These are phyloP conservation scores for Cochlearia excelsa DNA, from an alignment of 345 rosid genomes.

Conservation along the genomic window DNA sequence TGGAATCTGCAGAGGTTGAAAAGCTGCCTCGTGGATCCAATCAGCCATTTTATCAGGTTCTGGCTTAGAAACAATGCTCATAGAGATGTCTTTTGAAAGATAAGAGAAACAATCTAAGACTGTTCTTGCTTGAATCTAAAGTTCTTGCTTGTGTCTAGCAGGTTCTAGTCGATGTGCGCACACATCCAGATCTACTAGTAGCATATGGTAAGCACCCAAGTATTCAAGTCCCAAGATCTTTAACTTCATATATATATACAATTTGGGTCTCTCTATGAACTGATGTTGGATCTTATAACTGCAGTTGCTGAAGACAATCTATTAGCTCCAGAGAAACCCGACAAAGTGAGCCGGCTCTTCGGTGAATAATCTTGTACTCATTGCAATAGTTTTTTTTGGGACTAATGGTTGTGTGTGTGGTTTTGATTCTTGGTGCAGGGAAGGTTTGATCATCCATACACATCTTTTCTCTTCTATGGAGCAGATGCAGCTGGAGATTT, in stretches of 20 bases:
- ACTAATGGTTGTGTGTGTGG: conserved; percentile 10
- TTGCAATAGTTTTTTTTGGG: neutral
- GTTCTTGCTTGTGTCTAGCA: conserved; percentile 34
- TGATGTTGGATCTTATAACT: conserved; percentile 24
- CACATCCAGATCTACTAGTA: conserved; percentile 71
- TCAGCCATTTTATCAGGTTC: conserved; percentile 98
- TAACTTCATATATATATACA: neutral
- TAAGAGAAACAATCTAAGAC: neutral
- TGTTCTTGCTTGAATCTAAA: neutral
- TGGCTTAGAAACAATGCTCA: neutral
- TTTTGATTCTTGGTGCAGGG: conserved; percentile 46
- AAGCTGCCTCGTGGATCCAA: conserved; percentile 67
- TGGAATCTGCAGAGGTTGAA: conserved; percentile 74
- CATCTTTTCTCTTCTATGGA: conserved; percentile 80
- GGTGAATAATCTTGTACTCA: conserved; percentile 3
- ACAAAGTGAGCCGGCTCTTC: conserved; percentile 45
- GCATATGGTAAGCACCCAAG: conserved; percentile 63
- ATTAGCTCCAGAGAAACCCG: conserved; percentile 60
- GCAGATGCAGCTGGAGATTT: conserved; percentile 81
- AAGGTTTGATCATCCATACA: conserved; percentile 85
- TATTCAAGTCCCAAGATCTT: neutral
- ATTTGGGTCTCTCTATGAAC: neutral
- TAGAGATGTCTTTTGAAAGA: neutral
- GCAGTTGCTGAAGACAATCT: conserved; percentile 91
- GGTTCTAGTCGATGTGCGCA: conserved; percentile 76